A percentile compares a stretch with the other conserved stretches of the same genome.
Evolutionary conservation across 2,329 filamentous ascomycete species (phyloP).

Genomic region (Colletotrichum echinochloae): DNA sequence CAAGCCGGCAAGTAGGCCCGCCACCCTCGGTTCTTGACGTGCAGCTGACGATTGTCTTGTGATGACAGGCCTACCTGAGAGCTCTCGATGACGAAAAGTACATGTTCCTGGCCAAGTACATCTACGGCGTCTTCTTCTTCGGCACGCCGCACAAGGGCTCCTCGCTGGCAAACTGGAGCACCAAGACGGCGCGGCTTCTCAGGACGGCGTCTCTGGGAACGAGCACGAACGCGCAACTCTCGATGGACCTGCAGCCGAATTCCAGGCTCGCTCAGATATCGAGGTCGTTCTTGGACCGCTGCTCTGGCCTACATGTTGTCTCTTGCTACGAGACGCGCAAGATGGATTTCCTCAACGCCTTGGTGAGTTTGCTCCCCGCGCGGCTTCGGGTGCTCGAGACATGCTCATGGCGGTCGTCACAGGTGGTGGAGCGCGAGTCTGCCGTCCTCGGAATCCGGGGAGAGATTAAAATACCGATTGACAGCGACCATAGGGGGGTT

Average conservation of each 20-base stretch:
- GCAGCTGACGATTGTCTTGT: neutral
- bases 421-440: conserved; percentile 36
- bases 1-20: conserved; percentile 1
- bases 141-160: conserved; percentile 38
- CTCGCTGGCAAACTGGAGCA: neutral
- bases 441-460: conserved; percentile 22
- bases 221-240: conserved; percentile 13
- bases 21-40: no score
- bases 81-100: neutral
- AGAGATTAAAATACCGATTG: conserved; percentile 31
- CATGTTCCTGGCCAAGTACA: neutral
- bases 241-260: conserved; percentile 17
- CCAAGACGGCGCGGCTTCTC: neutral
- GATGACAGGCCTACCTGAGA: conserved; percentile 12
- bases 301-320: conserved; percentile 40
- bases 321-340: conserved; percentile 48
- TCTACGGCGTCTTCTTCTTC: conserved; percentile 43
- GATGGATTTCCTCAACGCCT: conserved; percentile 22
- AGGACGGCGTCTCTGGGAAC: conserved; percentile 1
- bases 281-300: conserved; percentile 1
- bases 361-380: no score
- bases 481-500: conserved; percentile 33
- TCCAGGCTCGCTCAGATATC: conserved; percentile 3
- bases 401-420: no score
- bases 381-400: no score